Base-by-base conservation (phyloP, 768 basidiomycete species). In the Dendrothele bispora region DNA sequence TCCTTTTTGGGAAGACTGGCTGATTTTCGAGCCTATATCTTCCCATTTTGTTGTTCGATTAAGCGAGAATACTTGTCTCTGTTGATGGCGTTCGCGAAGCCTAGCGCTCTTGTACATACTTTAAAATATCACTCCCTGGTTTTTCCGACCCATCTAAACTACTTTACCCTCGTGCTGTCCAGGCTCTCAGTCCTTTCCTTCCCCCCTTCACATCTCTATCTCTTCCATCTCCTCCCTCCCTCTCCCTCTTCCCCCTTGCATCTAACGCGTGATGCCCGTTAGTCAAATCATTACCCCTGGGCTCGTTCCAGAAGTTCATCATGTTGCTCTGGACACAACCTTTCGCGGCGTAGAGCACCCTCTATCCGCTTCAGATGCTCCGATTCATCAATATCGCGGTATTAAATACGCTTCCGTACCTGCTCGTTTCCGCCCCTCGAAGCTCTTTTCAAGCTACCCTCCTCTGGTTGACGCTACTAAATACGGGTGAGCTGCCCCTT, bases 361-460 rank as follows among this genome's bases (percentile, higher is more conserved):
- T 7, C 51, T 80, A 24, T 88, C 88, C 4, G 77, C 82, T 0
- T 62, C 71, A 21, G 77, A 78, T 39, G 59, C 68, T 0, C 75
- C 72, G 11, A 72, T 91, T 51, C 80, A 85, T 56, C 88, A 89
- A 59, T 91, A 81, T 56, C 78, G 81, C 18, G 88, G 88, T 30
- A 83, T 91, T 59, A 88, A 87, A 68, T 91, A 89, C 55, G 88
- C 85, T 20, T 71, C 72, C 18, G 73, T 89, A 12, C 85, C 86
- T 21, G 82, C 80, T 29, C 84, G 88, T 39, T 91, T 90, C 59
- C 80, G 86, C 44, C 86, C 86, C 64, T 89, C 88, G 2, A 73
- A 70, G 49, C 69, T 89, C 25, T 78, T 69, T 57, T 75, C 76
- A 8, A 66, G 75, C 4, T 86, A 87, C 55, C 77, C 80, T 22